phyloP scores from a whole-genome alignment of 192 early-diverging fungal species.

The Coemansia umbellata region DNA sequence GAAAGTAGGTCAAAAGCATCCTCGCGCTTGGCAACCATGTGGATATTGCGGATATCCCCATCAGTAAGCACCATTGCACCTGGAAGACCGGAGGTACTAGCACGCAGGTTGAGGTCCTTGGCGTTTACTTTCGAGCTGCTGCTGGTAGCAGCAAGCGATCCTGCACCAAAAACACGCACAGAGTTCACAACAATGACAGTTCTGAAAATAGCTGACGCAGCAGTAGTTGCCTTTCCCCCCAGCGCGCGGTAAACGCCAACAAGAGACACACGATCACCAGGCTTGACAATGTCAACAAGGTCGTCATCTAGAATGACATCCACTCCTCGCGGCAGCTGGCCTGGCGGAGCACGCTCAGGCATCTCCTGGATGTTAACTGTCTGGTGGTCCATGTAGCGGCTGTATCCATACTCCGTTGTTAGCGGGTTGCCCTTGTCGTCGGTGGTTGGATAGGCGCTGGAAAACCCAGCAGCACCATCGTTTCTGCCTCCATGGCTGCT shows the following conservation, averaged over 20 bases:
- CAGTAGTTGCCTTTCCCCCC: slow-evolving; percentile 73
- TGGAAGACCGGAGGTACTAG: slow-evolving; percentile 23
- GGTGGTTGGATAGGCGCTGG: slow-evolving; percentile 85
- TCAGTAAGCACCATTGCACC: slow-evolving; percentile 73
- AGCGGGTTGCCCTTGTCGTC: slow-evolving; percentile 91
- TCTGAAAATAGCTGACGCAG: slow-evolving; percentile 81
- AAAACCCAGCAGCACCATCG: slow-evolving; percentile 42
- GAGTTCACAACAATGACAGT: slow-evolving; percentile 88
- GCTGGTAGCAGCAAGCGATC: slow-evolving; percentile 65
- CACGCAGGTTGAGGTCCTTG: slow-evolving; percentile 19
- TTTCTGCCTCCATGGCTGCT: slow-evolving; percentile 56
- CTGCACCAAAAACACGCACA: slow-evolving; percentile 67
- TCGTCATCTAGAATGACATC: slow-evolving; percentile 96
- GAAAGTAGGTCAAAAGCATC: slow-evolving; percentile 80
- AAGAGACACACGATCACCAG: slow-evolving; percentile 92
- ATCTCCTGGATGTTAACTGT: slow-evolving; percentile 95
- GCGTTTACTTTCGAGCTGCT: slow-evolving; percentile 5
- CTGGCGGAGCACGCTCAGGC: slow-evolving; percentile 95
- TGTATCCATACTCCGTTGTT: slow-evolving; percentile 89
- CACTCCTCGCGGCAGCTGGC: slow-evolving; percentile 87
- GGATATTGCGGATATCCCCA: slow-evolving; percentile 83
- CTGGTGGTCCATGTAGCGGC: slow-evolving; percentile 88
- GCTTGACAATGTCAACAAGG: slow-evolving; percentile 91
- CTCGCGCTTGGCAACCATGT: slow-evolving; percentile 61
- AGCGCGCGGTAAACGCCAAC: slow-evolving; percentile 89